Conservation (phyloP, 495 filamentous ascomycete genomes). For the Podospora didyma region DNA sequence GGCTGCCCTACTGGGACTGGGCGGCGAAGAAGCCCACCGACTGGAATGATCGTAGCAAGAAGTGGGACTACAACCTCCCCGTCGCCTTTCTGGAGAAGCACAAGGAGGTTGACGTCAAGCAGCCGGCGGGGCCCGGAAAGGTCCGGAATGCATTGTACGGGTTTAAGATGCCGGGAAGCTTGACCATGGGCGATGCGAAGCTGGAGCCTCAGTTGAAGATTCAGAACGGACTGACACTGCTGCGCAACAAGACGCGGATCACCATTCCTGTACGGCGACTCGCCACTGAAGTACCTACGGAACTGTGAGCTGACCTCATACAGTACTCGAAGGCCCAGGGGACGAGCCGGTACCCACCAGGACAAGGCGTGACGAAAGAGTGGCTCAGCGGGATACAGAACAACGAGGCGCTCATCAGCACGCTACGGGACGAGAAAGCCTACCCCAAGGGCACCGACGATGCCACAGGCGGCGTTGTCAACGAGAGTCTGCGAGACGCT, state of each 20-base stretch:
- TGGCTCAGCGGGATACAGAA: neutral
- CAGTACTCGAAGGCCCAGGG: neutral
- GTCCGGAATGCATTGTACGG: neutral
- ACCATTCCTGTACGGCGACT: too few species aligned
- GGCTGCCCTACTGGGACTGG: neutral
- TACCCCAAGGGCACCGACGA: neutral
- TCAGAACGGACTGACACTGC: too few species aligned
- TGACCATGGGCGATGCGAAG: conserved; percentile 1
- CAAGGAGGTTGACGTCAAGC: neutral
- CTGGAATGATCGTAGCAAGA: neutral
- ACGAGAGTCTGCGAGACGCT: neutral
- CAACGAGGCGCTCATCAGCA: neutral
- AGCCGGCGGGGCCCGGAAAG: neutral
- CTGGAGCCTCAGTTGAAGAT: too few species aligned
- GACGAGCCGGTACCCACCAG: neutral
- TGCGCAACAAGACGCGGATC: too few species aligned
- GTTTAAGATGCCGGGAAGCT: neutral
- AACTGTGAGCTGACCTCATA: too few species aligned
- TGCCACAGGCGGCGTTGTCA: neutral
- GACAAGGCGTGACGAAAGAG: neutral
- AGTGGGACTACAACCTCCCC: neutral
- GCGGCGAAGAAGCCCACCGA: neutral
- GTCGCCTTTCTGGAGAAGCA: neutral
- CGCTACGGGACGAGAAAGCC: neutral
- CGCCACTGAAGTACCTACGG: too few species aligned